Evolutionary conservation across 768 basidiomycete genomes (phyloP).

Genomic region (Tubosaeta sp.): DNA sequence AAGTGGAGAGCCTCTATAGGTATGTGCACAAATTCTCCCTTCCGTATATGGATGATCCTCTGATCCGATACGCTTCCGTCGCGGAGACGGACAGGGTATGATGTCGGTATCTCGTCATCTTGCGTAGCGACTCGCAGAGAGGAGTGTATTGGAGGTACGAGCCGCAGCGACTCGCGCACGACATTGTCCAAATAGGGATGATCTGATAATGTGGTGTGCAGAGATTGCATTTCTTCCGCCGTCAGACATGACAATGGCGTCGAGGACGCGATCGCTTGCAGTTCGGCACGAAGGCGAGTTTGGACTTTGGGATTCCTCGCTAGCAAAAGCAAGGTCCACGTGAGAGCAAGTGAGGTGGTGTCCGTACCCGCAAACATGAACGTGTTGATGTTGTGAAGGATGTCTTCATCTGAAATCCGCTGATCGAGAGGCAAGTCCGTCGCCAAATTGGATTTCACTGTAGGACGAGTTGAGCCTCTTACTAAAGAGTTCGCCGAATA

Average conservation of each 20-base stretch:
- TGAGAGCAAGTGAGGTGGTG: conserved; percentile 75
- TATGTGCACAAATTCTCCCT: conserved; percentile 73
- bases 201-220: conserved; percentile 51
- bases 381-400: conserved; percentile 81
- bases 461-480: background rate
- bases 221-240: conserved; percentile 60
- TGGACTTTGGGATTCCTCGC: conserved; percentile 66
- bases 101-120: conserved; percentile 74
- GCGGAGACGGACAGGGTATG: conserved; percentile 51
- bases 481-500: conserved; percentile 7
- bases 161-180: conserved; percentile 67
- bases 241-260: conserved; percentile 44
- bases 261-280: conserved; percentile 43
- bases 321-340: conserved; percentile 79
- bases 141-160: conserved; percentile 78
- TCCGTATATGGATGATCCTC: conserved; percentile 47
- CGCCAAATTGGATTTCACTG: conserved; percentile 82
- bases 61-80: conserved; percentile 44
- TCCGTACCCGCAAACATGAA: conserved; percentile 92
- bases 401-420: conserved; percentile 82
- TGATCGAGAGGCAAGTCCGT: conserved; percentile 63
- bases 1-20: conserved; percentile 78
- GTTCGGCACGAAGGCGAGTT: conserved; percentile 64
- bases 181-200: conserved; percentile 77
- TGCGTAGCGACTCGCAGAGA: conserved; percentile 73